phyloP scores from a whole-genome alignment of 2,329 filamentous ascomycete genomes.

The Hymenotorrendiella dingleyae region DNA sequence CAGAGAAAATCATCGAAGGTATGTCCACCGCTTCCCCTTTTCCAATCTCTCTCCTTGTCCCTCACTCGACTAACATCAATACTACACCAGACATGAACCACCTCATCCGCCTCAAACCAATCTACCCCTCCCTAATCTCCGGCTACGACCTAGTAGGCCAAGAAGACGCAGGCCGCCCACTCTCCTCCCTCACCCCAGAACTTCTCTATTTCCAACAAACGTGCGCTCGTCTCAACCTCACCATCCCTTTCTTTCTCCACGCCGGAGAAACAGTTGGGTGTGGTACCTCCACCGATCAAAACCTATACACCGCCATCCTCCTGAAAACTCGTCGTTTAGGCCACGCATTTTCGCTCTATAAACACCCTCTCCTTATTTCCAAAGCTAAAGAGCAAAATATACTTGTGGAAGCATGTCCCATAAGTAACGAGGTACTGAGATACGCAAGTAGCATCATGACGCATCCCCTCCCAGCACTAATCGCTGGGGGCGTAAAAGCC shows the following conservation, averaged over 20 bases:
- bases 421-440: constrained; percentile 81
- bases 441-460: constrained; percentile 67
- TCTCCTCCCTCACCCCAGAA: constrained; percentile 57
- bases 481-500: constrained; percentile 75
- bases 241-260: constrained; percentile 90
- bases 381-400: constrained; percentile 82
- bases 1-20: constrained; percentile 59
- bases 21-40: no score
- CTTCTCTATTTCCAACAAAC: constrained; percentile 80
- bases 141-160: constrained; percentile 86
- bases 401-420: constrained; percentile 79
- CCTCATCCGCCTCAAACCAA: constrained; percentile 73
- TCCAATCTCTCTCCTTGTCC: neutral
- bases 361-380: constrained; percentile 79
- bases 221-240: constrained; percentile 65
- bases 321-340: constrained; percentile 80
- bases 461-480: constrained; percentile 73
- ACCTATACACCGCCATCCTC: constrained; percentile 80
- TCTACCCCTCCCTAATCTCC: constrained; percentile 69
- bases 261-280: constrained; percentile 80
- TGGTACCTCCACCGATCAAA: constrained; percentile 61
- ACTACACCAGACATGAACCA: constrained; percentile 63
- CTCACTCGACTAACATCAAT: neutral
- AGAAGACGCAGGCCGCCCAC: constrained; percentile 69
- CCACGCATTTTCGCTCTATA: constrained; percentile 78